Evolutionary conservation across 352 stramenopile genomes (phyloP).

Genomic region (Phytophthora macrochlamydospora): DNA sequence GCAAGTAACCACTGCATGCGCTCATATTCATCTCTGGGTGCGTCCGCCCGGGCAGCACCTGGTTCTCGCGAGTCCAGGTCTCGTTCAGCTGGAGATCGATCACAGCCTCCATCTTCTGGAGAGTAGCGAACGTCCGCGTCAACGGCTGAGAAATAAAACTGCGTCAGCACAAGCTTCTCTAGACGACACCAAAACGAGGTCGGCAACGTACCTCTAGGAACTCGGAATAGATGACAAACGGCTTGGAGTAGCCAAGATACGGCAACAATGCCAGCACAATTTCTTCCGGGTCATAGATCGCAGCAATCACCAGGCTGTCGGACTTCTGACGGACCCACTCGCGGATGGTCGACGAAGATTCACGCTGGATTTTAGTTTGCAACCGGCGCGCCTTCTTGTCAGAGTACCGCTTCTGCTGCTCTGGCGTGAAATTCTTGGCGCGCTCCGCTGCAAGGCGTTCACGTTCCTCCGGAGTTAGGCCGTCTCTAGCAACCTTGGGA

Average conservation of each 20-base stretch:
- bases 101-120: conserved; percentile 91
- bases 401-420: conserved; percentile 80
- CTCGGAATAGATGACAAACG: conserved; percentile 97
- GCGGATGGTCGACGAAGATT: conserved; percentile 69
- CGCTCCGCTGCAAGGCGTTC: conserved; percentile 72
- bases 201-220: conserved; percentile 72
- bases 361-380: conserved; percentile 80
- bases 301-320: conserved; percentile 91
- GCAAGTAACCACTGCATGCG: conserved; percentile 94
- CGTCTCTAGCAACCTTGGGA: conserved; percentile 52
- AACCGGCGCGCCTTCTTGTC: conserved; percentile 76
- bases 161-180: conserved; percentile 4
- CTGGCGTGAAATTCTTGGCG: conserved; percentile 80
- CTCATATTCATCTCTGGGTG: conserved; percentile 98
- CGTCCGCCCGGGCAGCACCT: conserved; percentile 92
- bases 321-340: conserved; percentile 74
- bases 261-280: conserved; percentile 89
- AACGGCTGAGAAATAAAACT: conserved; percentile 63
- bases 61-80: conserved; percentile 96
- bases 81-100: conserved; percentile 95
- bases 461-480: conserved; percentile 64
- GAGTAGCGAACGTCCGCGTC: conserved; percentile 85
- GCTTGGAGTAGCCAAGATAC: conserved; percentile 90
- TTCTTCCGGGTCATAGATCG: conserved; percentile 89
- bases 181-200: background rate